Base-by-base conservation (phyloP, 2,329 filamentous ascomycete species). In the Pyrenochaeta sp. region DNA sequence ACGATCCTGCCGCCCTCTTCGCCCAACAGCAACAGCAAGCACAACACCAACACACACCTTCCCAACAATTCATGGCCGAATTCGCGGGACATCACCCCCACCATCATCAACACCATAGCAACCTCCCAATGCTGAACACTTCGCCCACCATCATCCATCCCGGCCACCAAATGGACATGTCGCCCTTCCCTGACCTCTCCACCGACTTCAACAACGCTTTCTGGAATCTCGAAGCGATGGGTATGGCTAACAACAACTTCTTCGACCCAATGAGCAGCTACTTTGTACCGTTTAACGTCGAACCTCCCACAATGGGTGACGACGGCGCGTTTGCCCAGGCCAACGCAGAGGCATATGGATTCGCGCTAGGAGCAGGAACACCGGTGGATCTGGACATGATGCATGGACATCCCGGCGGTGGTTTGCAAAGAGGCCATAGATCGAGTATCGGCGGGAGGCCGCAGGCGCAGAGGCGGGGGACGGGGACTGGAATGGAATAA, bases 201-300 rank as follows among this genome's bases (percentile, higher is more conserved):
- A 50, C 68, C 36, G 73, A 72, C 48, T 66, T 69, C 81, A 50
- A 65, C 51, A 64, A 63, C 46, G 56, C 67, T 1, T 76, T 74
- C 57, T 77, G 75, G 75, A 72, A 72, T 45, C 57, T 76, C 22
- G 72, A 77, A 28, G 65, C 69, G n/a, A 66, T 72, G 59, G 71
- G 68, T 30, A 62, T 73, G 50, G 63, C 61, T 0, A 47, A 49
- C 22, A 56, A 64, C 24, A 68, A 72, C 6, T 74, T 76, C 60
- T 69, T 72, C 58, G 79, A 82, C 56, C 78, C 80, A 0, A 79
- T 77, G 45, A 90, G 89, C 51, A 91, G 91, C 5, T 98, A 93
- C 91, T 96, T 96, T 76, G 88, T 96, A 82, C 92, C 93, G 1
- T 96, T 97, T 78, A 96, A 96, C 73, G 88, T 96, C 78, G 91